These are phyloP conservation scores for Multifurca ochricompacta DNA, from an alignment of 768 basidiomycete species.

Conservation along the genomic window DNA sequence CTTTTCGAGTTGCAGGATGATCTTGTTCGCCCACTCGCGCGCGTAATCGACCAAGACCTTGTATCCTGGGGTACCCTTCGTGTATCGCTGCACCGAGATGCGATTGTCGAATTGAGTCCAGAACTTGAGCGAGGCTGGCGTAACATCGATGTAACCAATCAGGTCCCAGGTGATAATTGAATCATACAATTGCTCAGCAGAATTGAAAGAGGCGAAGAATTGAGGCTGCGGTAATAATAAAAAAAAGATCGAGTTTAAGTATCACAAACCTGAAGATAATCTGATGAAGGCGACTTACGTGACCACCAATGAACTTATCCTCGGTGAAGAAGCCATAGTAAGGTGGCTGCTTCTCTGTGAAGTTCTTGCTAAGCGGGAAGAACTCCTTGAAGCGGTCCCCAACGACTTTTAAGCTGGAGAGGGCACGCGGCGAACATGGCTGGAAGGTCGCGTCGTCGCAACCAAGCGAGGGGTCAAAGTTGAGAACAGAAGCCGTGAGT, in stretches of 20 bases:
- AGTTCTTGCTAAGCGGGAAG: constrained; percentile 10
- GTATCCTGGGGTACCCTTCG: background rate
- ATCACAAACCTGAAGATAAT: background rate
- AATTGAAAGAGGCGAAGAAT: constrained; percentile 27
- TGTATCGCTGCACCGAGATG: background rate
- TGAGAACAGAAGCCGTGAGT: constrained; percentile 9
- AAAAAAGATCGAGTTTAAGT: background rate
- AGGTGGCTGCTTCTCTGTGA: constrained; percentile 3
- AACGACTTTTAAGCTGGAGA: constrained; percentile 14
- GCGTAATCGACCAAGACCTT: background rate
- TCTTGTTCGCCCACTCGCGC: constrained; percentile 14
- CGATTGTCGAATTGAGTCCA: constrained; percentile 14
- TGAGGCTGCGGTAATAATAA: constrained; percentile 19
- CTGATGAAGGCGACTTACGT: constrained; percentile 1
- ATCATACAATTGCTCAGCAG: constrained; percentile 27
- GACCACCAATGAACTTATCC: constrained; percentile 6
- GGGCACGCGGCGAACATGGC: constrained; percentile 14
- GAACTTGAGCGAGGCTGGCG: constrained; percentile 27
- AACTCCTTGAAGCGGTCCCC: constrained; percentile 7
- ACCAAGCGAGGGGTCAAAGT: constrained; percentile 12
- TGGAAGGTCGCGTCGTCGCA: constrained; percentile 17
- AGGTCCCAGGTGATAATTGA: constrained; percentile 25
- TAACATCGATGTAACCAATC: constrained; percentile 23
- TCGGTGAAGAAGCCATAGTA: constrained; percentile 14
- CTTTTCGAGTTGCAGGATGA: constrained; percentile 13